Base-by-base conservation (phyloP, 2,329 filamentous ascomycete genomes). In the Esteya vermicola region DNA sequence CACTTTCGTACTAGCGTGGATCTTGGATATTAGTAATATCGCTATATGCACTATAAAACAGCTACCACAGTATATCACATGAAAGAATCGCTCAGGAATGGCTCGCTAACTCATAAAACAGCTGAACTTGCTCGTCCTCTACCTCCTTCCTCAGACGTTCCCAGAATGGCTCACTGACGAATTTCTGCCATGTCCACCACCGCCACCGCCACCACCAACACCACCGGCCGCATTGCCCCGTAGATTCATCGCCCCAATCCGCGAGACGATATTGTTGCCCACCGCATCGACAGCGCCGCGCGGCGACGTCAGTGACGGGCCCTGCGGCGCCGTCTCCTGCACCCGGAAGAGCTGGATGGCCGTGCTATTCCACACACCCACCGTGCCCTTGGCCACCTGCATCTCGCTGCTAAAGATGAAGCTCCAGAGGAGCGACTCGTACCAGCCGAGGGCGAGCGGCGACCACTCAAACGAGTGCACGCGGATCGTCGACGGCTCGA, bases 391-490 rank as follows among this genome's bases (percentile, higher is more conserved):
- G 1, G 81, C 75, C 22, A 89, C 75, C 43, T 86, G 77, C 78
- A 94, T 85, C 62, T 98, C 91, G 51, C 78, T 80, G 22, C 82
- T 78, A 56, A 95, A 96, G 39, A 95, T 77, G 50, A 95, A 84
- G 14, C 85, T 80, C 91, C 91, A 98, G 9, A 98, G 68, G 12
- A 96, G 67, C 6, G 85, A 89, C 58, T 95, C 85, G 57, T 96
- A 95, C 91, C 91, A 96, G 36, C 88, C 89, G 38, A 96, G 68
- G 0, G 85, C 82, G 26, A 94, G 66, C 1, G 84, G 79, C 4
- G 86, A 89, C 89, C 89, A 96, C 60, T 94, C 85, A 52, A 96
- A 96, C 13, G 85, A 80, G 54, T 95, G 88, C 14, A 91, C 80
- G 25, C 82, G 49, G 39, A 85, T 70, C 0, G 81, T 68, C 2